A percentile compares a stretch with the other conserved stretches of the same genome.
These are phyloP conservation scores for Heimioporus sp. DNA, from an alignment of 768 basidiomycete species.

Conservation along the genomic window DNA sequence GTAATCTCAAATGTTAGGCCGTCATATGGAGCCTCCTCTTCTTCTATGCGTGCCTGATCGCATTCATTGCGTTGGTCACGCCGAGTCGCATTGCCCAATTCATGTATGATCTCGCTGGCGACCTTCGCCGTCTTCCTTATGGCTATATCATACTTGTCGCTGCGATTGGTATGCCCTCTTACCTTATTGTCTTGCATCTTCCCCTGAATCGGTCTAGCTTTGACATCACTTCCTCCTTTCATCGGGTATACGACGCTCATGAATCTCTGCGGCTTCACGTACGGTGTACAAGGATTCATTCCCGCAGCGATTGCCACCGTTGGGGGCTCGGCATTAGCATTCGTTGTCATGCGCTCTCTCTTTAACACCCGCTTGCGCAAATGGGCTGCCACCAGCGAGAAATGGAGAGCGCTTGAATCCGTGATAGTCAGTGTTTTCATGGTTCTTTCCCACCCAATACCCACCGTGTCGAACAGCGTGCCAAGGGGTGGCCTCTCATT, in stretches of 20 bases:
- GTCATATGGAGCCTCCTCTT: slow-evolving; percentile 55
- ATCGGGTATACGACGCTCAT: slow-evolving; percentile 33
- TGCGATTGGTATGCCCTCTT: slow-evolving; percentile 53
- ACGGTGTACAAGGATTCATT: slow-evolving; percentile 74
- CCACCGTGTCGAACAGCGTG: slow-evolving; percentile 40
- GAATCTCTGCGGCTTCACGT: slow-evolving; percentile 79
- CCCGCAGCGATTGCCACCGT: slow-evolving; percentile 63
- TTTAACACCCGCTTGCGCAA: slow-evolving; percentile 54
- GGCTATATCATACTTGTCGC: slow-evolving; percentile 60
- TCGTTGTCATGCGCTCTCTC: slow-evolving; percentile 56
- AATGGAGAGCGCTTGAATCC: slow-evolving; percentile 76
- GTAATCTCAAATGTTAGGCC: slow-evolving; percentile 31
- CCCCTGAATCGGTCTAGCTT: slow-evolving; percentile 18
- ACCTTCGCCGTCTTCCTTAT: slow-evolving; percentile 53
- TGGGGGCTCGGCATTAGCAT: slow-evolving; percentile 60
- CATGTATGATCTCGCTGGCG: slow-evolving; percentile 65
- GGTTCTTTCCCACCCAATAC: neutral
- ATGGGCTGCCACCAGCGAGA: slow-evolving; percentile 62
- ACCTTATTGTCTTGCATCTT: slow-evolving; percentile 53
- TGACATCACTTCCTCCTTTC: slow-evolving; percentile 32
- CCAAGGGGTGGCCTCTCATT: slow-evolving; percentile 79
- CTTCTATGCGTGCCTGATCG: slow-evolving; percentile 50
- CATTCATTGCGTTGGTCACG: slow-evolving; percentile 50
- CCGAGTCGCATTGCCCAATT: slow-evolving; percentile 68
- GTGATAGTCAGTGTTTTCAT: slow-evolving; percentile 54